Evolutionary conservation across 306 rosid species (phyloP), one percentile per base, ranked within the genome.

Genomic region (Aeschynomene evenia): DNA sequence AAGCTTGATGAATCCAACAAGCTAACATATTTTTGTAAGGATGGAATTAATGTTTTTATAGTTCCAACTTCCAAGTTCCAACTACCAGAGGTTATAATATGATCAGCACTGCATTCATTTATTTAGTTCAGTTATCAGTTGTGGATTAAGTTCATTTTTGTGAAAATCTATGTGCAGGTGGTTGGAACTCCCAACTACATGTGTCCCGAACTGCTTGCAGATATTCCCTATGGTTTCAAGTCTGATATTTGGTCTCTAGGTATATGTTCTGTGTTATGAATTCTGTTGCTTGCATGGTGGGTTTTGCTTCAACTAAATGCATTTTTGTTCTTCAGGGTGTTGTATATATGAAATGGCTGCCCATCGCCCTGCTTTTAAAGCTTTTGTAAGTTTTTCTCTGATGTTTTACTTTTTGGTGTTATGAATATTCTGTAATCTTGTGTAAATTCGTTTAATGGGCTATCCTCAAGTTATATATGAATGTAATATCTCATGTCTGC

Each of bases 291-390:
- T 31, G 14, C 18, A 40, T 5, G 22, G 13, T 54, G 39, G 29
- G 11, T 59, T 75, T 80, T 33, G 31, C 74, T 39, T 6, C 61
- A 33, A 58, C 85, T 86, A 66, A 60, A 29, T 77, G 4, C 31
- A 31, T 52, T 28, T 50, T 81, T 73, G 28, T 66, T 79, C 39
- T 58, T 70, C 93, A 93, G 96, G 98, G 3, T 93, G 98, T 77
- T 93, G 98, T 82, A 79, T 93, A 79, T 90, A 93, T 73, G 98
- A 93, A 86, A 93, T 93, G 96, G 95, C 93, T 29, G 98, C 97
- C 59, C 83, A 82, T 83, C 97, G 94, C 72, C 97, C 96, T 24
- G 98, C 97, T 48, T 93, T 93, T 68, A 93, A 93, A 88, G 98
- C 98, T 74, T 93, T 90, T 72, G 98, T 93, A 86, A 90, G 98